phyloP scores from a whole-genome alignment of 1,139 yeast genomes.

The Chernovozyma aurita region DNA sequence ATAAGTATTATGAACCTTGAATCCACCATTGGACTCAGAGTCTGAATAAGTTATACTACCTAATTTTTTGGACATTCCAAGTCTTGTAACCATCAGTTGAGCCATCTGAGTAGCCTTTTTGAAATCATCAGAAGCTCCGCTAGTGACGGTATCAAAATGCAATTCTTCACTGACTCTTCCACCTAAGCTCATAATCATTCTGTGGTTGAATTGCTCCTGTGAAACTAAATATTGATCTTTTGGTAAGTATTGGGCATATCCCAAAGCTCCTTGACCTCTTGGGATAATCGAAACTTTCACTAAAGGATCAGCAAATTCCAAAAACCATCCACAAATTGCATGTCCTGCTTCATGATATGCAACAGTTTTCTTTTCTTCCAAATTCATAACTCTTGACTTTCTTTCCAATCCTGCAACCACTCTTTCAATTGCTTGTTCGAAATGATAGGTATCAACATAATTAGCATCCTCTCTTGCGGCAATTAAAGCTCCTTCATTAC shows the following conservation, averaged over 20 bases:
- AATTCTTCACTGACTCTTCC: slow-evolving; percentile 79
- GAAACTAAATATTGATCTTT: slow-evolving; percentile 68
- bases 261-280: slow-evolving; percentile 80
- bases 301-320: slow-evolving; percentile 70
- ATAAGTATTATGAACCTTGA: slow-evolving; percentile 62
- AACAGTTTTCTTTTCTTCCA: slow-evolving; percentile 68
- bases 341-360: slow-evolving; percentile 86
- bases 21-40: slow-evolving; percentile 41
- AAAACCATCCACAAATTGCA: slow-evolving; percentile 76
- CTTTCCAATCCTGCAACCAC: slow-evolving; percentile 79
- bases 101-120: slow-evolving; percentile 78
- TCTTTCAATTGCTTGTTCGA: slow-evolving; percentile 78
- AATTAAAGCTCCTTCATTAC: slow-evolving; percentile 79
- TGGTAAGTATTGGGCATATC: slow-evolving; percentile 80
- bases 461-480: slow-evolving; percentile 67
- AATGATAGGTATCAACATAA: slow-evolving; percentile 55
- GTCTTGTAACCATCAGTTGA: slow-evolving; percentile 67
- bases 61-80: slow-evolving; percentile 70
- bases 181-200: slow-evolving; percentile 79
- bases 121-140: slow-evolving; percentile 81
- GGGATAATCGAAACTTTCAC: slow-evolving; percentile 80
- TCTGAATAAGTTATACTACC: slow-evolving; percentile 57
- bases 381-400: slow-evolving; percentile 63
- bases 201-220: slow-evolving; percentile 61
- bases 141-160: slow-evolving; percentile 71